These are phyloP conservation scores for Aspergillus sp. DNA, from an alignment of 2,329 filamentous ascomycete genomes.

Conservation along the genomic window DNA sequence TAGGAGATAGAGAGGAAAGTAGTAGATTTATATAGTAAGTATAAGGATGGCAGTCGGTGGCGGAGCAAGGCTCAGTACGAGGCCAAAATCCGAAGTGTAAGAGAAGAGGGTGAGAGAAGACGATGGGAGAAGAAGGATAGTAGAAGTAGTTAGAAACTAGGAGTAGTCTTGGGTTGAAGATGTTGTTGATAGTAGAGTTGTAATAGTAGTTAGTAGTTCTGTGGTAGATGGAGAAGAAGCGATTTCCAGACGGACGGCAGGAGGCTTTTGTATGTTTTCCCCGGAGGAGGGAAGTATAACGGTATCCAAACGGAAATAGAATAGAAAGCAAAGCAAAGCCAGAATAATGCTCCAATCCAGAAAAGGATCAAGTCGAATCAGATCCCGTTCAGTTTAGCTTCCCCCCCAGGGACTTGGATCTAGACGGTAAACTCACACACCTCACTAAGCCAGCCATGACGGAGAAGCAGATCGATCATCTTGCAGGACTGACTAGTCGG, in stretches of 20 bases:
- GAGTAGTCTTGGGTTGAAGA: slow-evolving; percentile 1
- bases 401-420: slow-evolving; percentile 5
- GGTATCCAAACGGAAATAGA: slow-evolving; percentile 12
- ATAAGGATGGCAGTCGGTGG: slow-evolving; percentile 20
- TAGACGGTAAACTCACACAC: background rate
- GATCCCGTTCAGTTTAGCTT: slow-evolving; percentile 17
- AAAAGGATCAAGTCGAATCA: slow-evolving; percentile 1
- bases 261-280: slow-evolving; percentile 19
- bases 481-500: slow-evolving; percentile 13
- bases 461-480: slow-evolving; percentile 19
- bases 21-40: slow-evolving; percentile 5
- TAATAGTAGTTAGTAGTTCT: background rate
- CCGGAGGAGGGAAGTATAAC: slow-evolving; percentile 12
- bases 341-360: slow-evolving; percentile 8
- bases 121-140: background rate
- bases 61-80: slow-evolving; percentile 20
- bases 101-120: background rate
- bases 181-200: background rate
- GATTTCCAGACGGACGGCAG: slow-evolving; percentile 1
- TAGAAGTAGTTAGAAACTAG: background rate
- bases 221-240: slow-evolving; percentile 9
- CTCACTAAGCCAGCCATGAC: no score
- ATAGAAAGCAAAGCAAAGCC: slow-evolving; percentile 9
- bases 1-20: background rate
- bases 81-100: slow-evolving; percentile 11